Evolutionary conservation across 2,329 filamentous ascomycete species (phyloP), one percentile per base, ranked within the genome.

Genomic region (Hypoxylon sp.): DNA sequence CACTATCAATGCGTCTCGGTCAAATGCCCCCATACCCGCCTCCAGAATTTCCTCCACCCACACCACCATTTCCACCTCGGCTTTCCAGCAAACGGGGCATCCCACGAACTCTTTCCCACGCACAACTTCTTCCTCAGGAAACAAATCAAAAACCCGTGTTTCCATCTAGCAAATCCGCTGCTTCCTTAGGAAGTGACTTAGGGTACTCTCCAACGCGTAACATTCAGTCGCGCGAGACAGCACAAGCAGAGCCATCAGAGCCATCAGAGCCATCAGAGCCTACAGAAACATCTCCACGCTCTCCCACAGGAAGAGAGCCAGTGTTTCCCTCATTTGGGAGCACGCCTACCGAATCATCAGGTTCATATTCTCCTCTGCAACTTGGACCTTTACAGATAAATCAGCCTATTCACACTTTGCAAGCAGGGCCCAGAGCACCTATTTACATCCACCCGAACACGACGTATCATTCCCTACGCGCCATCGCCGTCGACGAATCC

Each of bases 321-420:
- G 45, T 41, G 25, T 55, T 67, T 19, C 60, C 60, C 17, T 38
- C 48, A 10, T 60, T 67, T 32, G 48, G 55, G 17, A 32, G 32
- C 28, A 61, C 65, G 2, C 38, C 53, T 30, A 19, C 36, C 2
- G 61, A 60, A 25, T 51, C 60, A 48, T 51, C 60, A 28, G 17
- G 6, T 19, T 64, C 53, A 21, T 34, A 46, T 14, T 19, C 38
- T n/a, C 13, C 38, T 21, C 17, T 19, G n/a, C 50, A 51, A 5
- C 3, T 21, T 5, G 46, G 52, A 46, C 14, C 28, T 14, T n/a
- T 13, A 48, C 32, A 56, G 4, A 13, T 43, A n/a, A 34, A 46
- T 13, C 30, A 50, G 3, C 41, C 43, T 41, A 23, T 46, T 21
- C 32, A 36, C 23, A 36, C 17, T 1, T n/a, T 17, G 4, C 32